Base-by-base conservation (phyloP, 352 stramenopile genomes). In the Phytopythium boreale region DNA sequence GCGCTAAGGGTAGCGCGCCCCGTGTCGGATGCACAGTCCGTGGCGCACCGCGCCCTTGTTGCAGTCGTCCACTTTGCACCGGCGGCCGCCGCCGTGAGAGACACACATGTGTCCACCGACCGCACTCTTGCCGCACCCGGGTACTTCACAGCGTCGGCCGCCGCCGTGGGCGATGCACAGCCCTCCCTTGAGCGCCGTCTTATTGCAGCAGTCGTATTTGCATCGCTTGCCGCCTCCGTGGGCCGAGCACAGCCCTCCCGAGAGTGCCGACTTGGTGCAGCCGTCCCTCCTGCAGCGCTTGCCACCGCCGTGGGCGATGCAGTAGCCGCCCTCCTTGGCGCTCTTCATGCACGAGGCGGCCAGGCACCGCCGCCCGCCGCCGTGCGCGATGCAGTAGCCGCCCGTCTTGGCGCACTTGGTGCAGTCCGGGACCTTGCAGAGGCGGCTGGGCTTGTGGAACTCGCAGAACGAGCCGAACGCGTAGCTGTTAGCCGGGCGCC, bases 301-400 rank as follows among this genome's bases (percentile, higher is more conserved):
- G 61, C 85, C 83, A 8, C 82, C 82, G n/a, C 85, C 85, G 44
- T 88, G 79, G 4, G 81, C 77, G 64, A 93, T 92, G 63, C 85
- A 93, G 44, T 87, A 87, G 36, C 85, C 85, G 0, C 85, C 85
- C 47, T 89, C 79, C 62, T 93, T 89, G 39, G 84, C 86, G 37
- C 71, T 84, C 75, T 94, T 94, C 7, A 80, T 66, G 67, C 86
- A 94, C 31, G 68, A 71, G 4, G 79, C 70, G 15, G 73, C 39
- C 56, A 64, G 68, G 65, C 83, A 92, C 14, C 83, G 79, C 31
- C 75, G 69, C 9, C 84, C 84, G 31, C 84, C 84, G 31, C 84
- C 84, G 64, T 88, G 83, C 3, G 81, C 84, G 68, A 90, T 90
- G 71, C 84, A 93, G 67, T 87, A 85, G 31, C 87, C 87, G 24